Conservation (phyloP, 2,329 filamentous ascomycete species). For the Zymoseptoria pseudotritici region DNA sequence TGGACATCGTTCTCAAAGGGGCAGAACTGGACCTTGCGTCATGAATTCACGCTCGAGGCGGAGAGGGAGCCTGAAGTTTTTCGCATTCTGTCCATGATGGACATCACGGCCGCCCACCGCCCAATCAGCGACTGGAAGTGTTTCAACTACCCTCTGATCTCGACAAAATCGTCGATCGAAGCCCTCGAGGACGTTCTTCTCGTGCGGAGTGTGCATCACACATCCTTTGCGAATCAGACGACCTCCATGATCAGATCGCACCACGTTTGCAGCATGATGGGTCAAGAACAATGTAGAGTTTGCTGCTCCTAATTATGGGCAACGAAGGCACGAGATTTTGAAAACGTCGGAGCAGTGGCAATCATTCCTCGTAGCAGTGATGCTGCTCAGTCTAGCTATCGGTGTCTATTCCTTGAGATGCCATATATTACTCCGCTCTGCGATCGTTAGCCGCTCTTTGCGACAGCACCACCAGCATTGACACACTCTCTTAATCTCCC, state of each 20-base stretch:
- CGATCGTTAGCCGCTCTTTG: background rate
- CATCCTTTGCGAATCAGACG: background rate
- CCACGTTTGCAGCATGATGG: background rate
- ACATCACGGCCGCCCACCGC: too few species aligned
- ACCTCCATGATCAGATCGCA: background rate
- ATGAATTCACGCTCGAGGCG: too few species aligned
- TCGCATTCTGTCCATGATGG: too few species aligned
- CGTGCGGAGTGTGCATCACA: background rate
- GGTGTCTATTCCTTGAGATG: background rate
- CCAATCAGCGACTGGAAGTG: too few species aligned
- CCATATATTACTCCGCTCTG: background rate
- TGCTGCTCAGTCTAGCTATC: background rate
- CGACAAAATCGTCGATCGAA: too few species aligned
- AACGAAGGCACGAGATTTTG: background rate
- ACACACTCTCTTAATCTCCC: background rate
- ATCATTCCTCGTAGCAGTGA: background rate
- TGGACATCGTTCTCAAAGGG: too few species aligned
- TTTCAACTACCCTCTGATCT: too few species aligned
- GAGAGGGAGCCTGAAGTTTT: too few species aligned
- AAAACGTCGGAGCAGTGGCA: background rate
- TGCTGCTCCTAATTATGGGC: background rate
- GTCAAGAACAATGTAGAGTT: background rate
- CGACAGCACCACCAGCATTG: background rate
- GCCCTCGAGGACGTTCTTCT: too few species aligned
- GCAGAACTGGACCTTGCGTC: too few species aligned